Conservation (phyloP, 306 rosid species). For the Potentilla sterilis region DNA sequence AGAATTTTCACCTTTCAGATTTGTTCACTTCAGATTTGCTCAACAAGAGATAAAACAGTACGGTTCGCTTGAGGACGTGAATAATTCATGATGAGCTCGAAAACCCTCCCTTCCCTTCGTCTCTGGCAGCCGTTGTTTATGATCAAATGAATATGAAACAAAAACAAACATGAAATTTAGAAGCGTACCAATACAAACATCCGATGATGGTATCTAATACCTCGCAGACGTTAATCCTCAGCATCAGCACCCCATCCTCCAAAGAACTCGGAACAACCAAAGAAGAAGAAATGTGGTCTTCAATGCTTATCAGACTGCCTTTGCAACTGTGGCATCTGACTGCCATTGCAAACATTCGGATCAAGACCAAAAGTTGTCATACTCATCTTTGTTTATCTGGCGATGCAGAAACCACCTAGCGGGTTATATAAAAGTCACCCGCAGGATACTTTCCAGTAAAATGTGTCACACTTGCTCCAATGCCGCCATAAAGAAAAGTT, state of each 20-base stretch:
- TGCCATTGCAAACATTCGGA: slow-evolving; percentile 26
- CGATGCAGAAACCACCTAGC: slow-evolving; percentile 37
- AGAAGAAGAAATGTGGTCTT: slow-evolving; percentile 20
- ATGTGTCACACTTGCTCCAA: slow-evolving; percentile 20
- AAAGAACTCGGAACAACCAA: slow-evolving; percentile 18
- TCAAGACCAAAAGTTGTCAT: slow-evolving; percentile 29
- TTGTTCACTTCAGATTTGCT: slow-evolving; percentile 30
- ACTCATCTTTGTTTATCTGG: slow-evolving; percentile 28
- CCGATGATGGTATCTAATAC: slow-evolving; percentile 38
- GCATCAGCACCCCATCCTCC: slow-evolving; percentile 26
- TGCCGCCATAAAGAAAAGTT: slow-evolving; percentile 29
- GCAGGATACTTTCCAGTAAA: slow-evolving; percentile 26
- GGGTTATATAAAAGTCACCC: slow-evolving; percentile 44
- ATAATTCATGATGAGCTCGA: slow-evolving; percentile 33
- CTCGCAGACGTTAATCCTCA: slow-evolving; percentile 32
- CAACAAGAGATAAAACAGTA: slow-evolving; percentile 25
- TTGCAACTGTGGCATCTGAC: slow-evolving; percentile 18
- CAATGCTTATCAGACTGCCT: slow-evolving; percentile 23
- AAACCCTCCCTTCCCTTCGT: slow-evolving; percentile 31
- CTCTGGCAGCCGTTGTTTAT: slow-evolving; percentile 41
- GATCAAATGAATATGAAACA: slow-evolving; percentile 55
- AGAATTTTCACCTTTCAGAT: slow-evolving; percentile 34
- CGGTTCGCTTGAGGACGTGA: slow-evolving; percentile 20
- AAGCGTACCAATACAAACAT: slow-evolving; percentile 48
- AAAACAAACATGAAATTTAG: slow-evolving; percentile 47